Percentiles rank a stretch among this genome's conserved stretches.
phyloP scores from a whole-genome alignment of 2,329 filamentous ascomycete genomes.

The Magnaporthales sp. region DNA sequence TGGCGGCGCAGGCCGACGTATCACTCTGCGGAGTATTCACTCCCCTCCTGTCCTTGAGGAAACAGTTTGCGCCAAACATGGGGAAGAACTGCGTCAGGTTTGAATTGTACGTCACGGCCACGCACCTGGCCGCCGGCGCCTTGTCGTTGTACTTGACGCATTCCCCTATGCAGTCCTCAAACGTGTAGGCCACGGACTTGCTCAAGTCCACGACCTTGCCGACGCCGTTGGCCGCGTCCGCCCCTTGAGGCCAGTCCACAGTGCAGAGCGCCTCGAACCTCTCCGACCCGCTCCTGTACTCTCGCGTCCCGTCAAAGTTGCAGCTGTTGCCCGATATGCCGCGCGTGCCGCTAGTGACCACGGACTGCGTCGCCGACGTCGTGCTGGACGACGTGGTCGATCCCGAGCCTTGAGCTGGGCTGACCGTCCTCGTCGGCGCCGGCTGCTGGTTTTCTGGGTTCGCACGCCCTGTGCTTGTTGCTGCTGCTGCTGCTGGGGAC shows the following conservation, averaged over 20 bases:
- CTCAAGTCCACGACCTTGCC: neutral
- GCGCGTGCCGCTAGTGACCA: neutral
- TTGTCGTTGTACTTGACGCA: constrained; percentile 2
- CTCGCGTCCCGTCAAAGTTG: neutral
- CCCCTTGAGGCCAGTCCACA: neutral
- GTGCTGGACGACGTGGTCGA: neutral
- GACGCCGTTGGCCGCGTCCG: neutral
- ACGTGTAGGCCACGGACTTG: neutral
- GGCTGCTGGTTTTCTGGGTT: neutral
- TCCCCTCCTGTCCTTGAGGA: constrained; percentile 3
- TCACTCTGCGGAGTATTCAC: neutral
- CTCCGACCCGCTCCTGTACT: neutral
- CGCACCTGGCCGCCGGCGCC: neutral
- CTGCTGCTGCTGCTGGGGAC: neutral
- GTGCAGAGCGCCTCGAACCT: neutral
- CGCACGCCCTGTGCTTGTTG: too few relatives aligned
- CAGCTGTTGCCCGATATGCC: neutral
- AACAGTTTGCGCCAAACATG: neutral
- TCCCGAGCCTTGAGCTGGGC: neutral
- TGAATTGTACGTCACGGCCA: constrained; percentile 5
- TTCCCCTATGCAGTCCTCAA: neutral
- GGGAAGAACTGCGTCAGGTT: constrained; percentile 1
- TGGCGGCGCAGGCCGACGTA: neutral
- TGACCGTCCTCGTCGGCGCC: neutral
- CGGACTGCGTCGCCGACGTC: neutral